Evolutionary conservation across 2,329 filamentous ascomycete genomes (phyloP), one percentile per base, ranked within the genome.

Genomic region (Epichloe coenophiala): DNA sequence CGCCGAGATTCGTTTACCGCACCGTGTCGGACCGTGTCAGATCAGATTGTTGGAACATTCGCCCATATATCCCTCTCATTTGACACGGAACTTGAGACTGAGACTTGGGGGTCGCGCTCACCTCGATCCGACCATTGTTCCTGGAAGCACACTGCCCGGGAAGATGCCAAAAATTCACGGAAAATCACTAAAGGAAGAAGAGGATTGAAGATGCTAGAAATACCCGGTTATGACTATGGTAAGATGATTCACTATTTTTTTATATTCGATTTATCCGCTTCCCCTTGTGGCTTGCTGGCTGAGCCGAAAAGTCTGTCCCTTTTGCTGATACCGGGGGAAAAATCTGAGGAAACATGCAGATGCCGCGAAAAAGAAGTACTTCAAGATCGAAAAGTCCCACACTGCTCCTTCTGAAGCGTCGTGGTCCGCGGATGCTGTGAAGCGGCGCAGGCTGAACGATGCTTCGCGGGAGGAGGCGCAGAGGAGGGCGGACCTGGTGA

Each of bases 291-390:
- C 5, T 39, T 15, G 12, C 31, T 5, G 15, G 12, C 17, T 19
- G 27, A 23, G 21, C 5, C 21, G 21, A 23, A 23, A 23, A 23
- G 21, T 23, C 5, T 23, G 21, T 23, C 21, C 2, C 21, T 31
- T 31, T 31, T 8, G 27, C 7, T 1, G 27, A 31, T 1, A 3
- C 7, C 3, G 7, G 27, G 7, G 27, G 17, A 17, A 15, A 35
- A 19, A 49, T 19, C 17, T 27, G 35, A 15, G 1, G n/a, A 6
- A 19, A 6, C 1, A 13, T 35, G 7, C 49, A 80, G 78, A 81
- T 53, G 48, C 64, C 13, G 71, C 73, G 42, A 84, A 79, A 62
- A 74, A 74, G 38, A 83, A 78, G 55, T 87, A 86, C 59, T 87
- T 86, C 65, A 82, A 79, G 58, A 76, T 86, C 47, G 77, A 84